A percentile compares a stretch with the other conserved stretches of the same genome.
Evolutionary conservation across 495 filamentous ascomycete genomes (phyloP).

Genomic region (Corynascus novoguineensis): DNA sequence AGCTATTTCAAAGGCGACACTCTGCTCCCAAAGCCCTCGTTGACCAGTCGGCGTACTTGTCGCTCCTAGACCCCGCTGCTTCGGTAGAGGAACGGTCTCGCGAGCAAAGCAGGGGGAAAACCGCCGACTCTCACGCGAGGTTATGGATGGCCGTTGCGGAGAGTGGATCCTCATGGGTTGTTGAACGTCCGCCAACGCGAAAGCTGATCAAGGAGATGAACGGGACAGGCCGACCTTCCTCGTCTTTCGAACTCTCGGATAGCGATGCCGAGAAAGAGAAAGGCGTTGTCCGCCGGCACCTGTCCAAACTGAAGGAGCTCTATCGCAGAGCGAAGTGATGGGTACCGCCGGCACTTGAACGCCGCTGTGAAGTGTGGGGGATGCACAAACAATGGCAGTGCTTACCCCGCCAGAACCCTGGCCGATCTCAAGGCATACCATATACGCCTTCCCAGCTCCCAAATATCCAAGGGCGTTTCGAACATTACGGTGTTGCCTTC

Average conservation of each 20-base stretch:
- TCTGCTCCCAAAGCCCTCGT: neutral
- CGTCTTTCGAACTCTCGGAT: slow-evolving; percentile 26
- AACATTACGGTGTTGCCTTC: too few species aligned
- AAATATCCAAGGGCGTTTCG: neutral
- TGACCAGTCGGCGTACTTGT: slow-evolving; percentile 23
- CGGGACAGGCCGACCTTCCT: slow-evolving; percentile 23
- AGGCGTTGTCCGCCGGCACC: slow-evolving; percentile 23
- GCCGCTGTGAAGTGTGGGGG: neutral
- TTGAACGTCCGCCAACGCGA: slow-evolving; percentile 24
- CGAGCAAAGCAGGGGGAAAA: slow-evolving; percentile 7
- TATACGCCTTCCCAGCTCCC: neutral
- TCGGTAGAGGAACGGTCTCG: neutral
- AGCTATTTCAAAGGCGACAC: slow-evolving; percentile 16
- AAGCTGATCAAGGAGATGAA: slow-evolving; percentile 31
- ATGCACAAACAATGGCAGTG: neutral
- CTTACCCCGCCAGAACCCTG: slow-evolving; percentile 3
- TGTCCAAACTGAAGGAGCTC: slow-evolving; percentile 24
- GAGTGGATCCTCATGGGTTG: slow-evolving; percentile 16
- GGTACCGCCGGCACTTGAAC: neutral
- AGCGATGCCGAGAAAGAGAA: slow-evolving; percentile 26
- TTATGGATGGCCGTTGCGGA: slow-evolving; percentile 25
- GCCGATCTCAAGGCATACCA: neutral
- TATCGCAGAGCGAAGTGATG: slow-evolving; percentile 23
- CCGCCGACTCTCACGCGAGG: slow-evolving; percentile 9
- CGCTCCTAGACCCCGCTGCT: slow-evolving; percentile 23